Base-by-base conservation (phyloP, 2,329 filamentous ascomycete species). In the Setomelanomma holmii region DNA sequence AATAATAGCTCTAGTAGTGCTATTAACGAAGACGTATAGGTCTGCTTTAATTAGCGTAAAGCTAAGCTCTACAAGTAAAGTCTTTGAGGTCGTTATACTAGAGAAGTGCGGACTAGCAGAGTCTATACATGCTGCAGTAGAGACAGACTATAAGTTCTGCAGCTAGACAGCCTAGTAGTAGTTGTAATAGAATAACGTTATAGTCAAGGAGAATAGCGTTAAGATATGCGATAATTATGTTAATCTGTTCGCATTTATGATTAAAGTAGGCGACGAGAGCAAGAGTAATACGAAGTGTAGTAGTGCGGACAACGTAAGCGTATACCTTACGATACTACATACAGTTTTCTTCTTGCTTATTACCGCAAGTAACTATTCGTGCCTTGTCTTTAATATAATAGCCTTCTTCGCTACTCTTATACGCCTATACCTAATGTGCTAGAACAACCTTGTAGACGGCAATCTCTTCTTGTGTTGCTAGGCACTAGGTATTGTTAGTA, bases 61-160 rank as follows among this genome's bases (percentile, higher is more conserved):
- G 38, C 38, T 19, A 10, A 40, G 38, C n/a, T 19, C 38, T 10
- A 20, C 8, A 14, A 40, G 38, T n/a, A 11, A 19, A 40, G 19
- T n/a, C 38, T 19, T 40, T 40, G 38, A 40, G 38, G 38, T 40
- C 38, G 14, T 40, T 40, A 19, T 40, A 40, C 38, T 19, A 40
- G 7, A 40, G 19, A 10, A 40, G 38, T 10, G 38, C 38, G 19
- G 38, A 40, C 38, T 40, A 19, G 4, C 14, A 10, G 19, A 40
- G 38, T 40, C 38, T 19, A 19, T 40, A 40, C 38, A 40, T 40
- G n/a, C 38, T 19, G 8, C 38, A 19, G 16, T 40, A 19, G 38
- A 40, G 38, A 14, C 38, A 19, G 19, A 40, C 38, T 12, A 40
- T 19, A 10, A 20, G 24, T 30, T 12, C 12, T 12, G 24, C 6